phyloP scores from a whole-genome alignment of 2,329 filamentous ascomycete species.

The Colletotrichum tofieldiae region DNA sequence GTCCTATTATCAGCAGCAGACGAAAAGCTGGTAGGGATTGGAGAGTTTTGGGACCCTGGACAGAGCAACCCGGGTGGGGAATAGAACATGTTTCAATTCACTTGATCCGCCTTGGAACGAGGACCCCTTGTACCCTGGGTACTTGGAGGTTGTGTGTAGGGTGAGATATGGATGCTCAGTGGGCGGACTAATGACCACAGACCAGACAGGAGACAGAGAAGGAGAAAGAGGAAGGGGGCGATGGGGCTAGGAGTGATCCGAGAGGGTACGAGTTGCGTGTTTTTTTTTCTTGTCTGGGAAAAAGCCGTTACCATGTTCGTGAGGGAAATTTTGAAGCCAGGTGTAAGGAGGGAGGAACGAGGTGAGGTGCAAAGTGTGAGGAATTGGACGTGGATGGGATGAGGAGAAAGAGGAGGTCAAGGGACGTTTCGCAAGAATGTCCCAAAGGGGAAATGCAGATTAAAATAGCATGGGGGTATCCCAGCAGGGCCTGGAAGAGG shows the following conservation, averaged over 20 bases:
- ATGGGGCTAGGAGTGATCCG: background rate
- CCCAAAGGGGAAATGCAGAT: slow-evolving; percentile 44
- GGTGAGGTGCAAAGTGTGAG: slow-evolving; percentile 19
- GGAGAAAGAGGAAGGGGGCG: slow-evolving; percentile 1
- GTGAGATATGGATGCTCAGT: background rate
- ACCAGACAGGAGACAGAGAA: background rate
- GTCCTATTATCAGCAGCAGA: slow-evolving; percentile 10
- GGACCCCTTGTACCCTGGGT: slow-evolving; percentile 18
- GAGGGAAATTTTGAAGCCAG: slow-evolving; percentile 9
- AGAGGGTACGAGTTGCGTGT: background rate
- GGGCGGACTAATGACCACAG: background rate
- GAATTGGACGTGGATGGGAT: slow-evolving; percentile 20
- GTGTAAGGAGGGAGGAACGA: slow-evolving; percentile 6
- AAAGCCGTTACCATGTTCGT: background rate
- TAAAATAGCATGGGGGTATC: slow-evolving; percentile 30
- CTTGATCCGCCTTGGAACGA: slow-evolving; percentile 27
- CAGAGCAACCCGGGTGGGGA: slow-evolving; percentile 28
- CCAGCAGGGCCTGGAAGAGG: slow-evolving; percentile 31
- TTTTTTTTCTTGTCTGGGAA: background rate
- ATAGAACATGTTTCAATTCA: slow-evolving; percentile 41
- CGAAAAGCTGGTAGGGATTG: slow-evolving; percentile 11
- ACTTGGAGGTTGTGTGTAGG: background rate
- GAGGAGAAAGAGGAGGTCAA: slow-evolving; percentile 31
- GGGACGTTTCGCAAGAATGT: slow-evolving; percentile 47
- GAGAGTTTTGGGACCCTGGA: slow-evolving; percentile 30